Base-by-base conservation (phyloP, 345 rosid species). In the Sonneratia alba region DNA sequence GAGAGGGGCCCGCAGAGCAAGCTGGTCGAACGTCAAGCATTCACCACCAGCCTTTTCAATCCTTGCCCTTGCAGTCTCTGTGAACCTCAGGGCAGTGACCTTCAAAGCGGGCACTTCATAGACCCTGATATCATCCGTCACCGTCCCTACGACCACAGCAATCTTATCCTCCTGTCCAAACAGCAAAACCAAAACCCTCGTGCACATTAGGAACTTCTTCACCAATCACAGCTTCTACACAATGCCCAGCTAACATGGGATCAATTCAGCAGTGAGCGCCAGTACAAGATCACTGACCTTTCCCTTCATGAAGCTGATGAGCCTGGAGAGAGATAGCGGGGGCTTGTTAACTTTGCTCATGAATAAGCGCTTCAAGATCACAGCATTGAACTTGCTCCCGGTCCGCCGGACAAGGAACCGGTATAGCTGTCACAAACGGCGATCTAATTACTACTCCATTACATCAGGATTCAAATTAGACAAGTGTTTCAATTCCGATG, bases 41-140 rank as follows among this genome's bases (percentile, higher is more conserved):
- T 96, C 97, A 55, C 99, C 97, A 8, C 99, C 99, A 12, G 98
- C 98, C 82, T 91, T 91, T 87, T 88, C 98, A 53, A 96, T 96
- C 77, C 98, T 85, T 37, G 97, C 98, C 63, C 98, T 89, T 0
- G 89, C 96, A 6, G 93, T 91, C 79, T 96, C 97, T 0, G 96
- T 91, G 73, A 96, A 92, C 79, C 91, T 88, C 87, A 96, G 78
- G 68, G 98, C 98, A 15, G 91, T 84, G 8, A 92, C 84, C 75
- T 91, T 96, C 72, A 96, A 43, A 6, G 96, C 84, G 0, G 98
- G 99, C 21, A 92, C 90, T 48, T 92, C 99, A 45, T 92, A 85
- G 56, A 86, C 87, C 75, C 99, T 87, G 65, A 87, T 74, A 70
- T 96, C 99, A 83, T 96, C 97, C 0, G 99, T 92, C 10, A 96